Evolutionary conservation across 257 asterid genomes (phyloP), one percentile per base, ranked within the genome.

Genomic region (Nicotiana undulata): DNA sequence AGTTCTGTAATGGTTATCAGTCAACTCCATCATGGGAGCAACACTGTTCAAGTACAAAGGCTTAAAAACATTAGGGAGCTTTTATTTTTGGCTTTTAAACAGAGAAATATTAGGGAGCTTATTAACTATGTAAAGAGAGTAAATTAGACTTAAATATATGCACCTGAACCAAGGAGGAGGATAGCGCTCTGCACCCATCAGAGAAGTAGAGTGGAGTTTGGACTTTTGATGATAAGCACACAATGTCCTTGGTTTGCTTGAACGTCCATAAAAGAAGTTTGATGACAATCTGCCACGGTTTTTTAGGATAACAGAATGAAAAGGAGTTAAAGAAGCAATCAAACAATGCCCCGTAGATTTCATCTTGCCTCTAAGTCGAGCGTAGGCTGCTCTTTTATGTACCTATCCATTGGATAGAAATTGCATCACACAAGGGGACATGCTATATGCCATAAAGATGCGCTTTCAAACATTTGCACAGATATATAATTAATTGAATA

Each of bases 21-120:
- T 93, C 91, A 84, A 92, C 1, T 95, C 99, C 99, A 95, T 95
- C 99, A 95, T 95, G 24, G 98, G 99, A 60, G 98, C 99, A 82
- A 95, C 86, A 87, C 99, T 95, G 92, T 78, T 40, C 0, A 18
- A 40, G 37, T 22, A 60, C 72, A 59, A 40, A 24, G 55, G 61
- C n/a, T 44, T 78, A 20, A 56, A 22, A 44, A 22, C 20, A 44
- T 70, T 44, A 70, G 60, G 60, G 77, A 12, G 20, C 5, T 22
- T 6, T 20, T 68, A 1, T 72, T 13, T 44, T 22, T 44, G 20
- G 37, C 15, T 72, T 20, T 72, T 46, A 72, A 49, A 3, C 24
- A 46, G 28, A 6, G 22, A 24, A 22, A 72, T 24, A 46, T n/a
- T n/a, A 22, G 40, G 32, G 60, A 72, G 2, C 78, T 46, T 12